Conservation (phyloP, 148 eudicot species). For the Chenopodium berlandieri region DNA sequence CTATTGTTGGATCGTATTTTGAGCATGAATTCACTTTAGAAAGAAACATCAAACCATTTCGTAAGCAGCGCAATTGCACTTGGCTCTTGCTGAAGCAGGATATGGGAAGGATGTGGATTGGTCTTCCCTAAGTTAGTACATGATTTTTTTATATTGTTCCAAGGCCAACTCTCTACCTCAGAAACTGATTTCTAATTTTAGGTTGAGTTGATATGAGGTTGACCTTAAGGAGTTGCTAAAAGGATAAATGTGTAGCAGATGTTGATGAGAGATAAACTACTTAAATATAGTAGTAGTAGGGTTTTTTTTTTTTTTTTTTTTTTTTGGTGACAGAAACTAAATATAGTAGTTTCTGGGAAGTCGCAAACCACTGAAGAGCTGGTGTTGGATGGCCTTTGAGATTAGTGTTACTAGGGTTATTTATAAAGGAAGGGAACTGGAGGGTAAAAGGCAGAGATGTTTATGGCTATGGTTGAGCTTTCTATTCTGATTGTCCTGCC, state of each 20-base stretch:
- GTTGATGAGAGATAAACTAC: neutral
- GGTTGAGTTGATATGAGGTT: neutral
- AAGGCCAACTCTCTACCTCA: neutral
- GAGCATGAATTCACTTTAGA: neutral
- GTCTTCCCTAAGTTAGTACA: neutral
- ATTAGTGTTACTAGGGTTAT: conserved; percentile 1
- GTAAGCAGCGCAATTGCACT: neutral
- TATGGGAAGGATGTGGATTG: neutral
- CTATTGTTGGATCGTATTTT: neutral
- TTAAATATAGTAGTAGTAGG: no score
- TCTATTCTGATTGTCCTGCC: neutral
- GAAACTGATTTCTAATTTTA: neutral
- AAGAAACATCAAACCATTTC: neutral
- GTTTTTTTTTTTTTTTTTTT: no score
- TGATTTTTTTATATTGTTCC: neutral
- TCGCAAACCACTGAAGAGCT: neutral
- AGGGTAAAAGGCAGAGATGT: neutral
- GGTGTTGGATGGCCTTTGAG: neutral
- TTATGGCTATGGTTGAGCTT: neutral
- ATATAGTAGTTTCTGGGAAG: neutral
- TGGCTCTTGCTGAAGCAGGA: neutral
- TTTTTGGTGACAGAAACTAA: no score
- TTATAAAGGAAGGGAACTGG: neutral
- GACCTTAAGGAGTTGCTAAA: neutral
- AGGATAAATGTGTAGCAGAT: neutral